A percentile compares a stretch with the other conserved stretches of the same genome.
Evolutionary conservation across 768 basidiomycete species (phyloP).

Genomic region (Leccinum disarticulatum): DNA sequence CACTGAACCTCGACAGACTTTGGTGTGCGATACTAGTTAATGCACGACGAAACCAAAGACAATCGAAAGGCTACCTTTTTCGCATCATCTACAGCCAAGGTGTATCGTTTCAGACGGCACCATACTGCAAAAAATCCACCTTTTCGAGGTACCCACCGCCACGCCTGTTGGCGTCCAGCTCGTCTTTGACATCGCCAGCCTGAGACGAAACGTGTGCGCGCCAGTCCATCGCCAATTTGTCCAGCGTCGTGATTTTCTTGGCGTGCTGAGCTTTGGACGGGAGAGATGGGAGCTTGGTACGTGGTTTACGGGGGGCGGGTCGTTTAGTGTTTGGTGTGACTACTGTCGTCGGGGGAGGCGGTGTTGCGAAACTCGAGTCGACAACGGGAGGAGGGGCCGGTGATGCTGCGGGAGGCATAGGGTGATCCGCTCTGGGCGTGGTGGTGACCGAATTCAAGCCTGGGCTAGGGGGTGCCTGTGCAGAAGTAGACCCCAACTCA

Average conservation of each 20-base stretch:
- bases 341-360: neutral
- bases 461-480: neutral
- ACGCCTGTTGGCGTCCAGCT: constrained; percentile 71
- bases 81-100: too few relatives aligned
- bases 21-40: too few relatives aligned
- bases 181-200: constrained; percentile 52
- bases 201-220: constrained; percentile 55
- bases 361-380: neutral
- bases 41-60: too few relatives aligned
- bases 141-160: constrained; percentile 83
- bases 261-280: constrained; percentile 51
- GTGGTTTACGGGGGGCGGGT: constrained; percentile 68
- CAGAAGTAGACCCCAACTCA: constrained; percentile 1
- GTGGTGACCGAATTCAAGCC: neutral
- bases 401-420: neutral
- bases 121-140: constrained; percentile 67
- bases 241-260: constrained; percentile 79
- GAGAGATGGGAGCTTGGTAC: constrained; percentile 52
- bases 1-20: too few relatives aligned
- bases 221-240: constrained; percentile 90
- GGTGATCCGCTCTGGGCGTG: neutral
- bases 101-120: too few relatives aligned
- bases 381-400: neutral
- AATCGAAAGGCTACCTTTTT: too few relatives aligned
- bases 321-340: constrained; percentile 33